Evolutionary conservation across 495 filamentous ascomycete genomes (phyloP), one percentile per base, ranked within the genome.

Genomic region (Stereocaulon alpinum): DNA sequence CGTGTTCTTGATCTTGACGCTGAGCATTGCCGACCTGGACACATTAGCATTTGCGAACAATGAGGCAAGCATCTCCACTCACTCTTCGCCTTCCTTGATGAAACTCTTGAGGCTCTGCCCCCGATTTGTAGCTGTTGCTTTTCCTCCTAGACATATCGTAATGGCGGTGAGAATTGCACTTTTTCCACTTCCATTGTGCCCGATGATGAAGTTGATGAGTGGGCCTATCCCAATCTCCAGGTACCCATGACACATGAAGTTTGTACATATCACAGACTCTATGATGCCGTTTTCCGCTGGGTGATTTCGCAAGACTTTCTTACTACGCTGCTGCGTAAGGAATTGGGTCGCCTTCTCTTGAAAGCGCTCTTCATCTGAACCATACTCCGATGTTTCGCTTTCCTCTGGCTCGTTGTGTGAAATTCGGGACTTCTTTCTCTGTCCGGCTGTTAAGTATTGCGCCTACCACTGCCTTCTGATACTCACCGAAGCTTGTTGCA

Each of bases 181-280:
- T 74, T 99, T 99, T n/a, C 93, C 93, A 66, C 93, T 97, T 43
- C 93, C 93, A 70, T 99, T 99, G 67, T 95, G 89, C 3, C 93
- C 93, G 56, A 95, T 89, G 53, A 99, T 90, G 71, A 97, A 99
- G 70, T 97, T 99, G 64, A 97, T 93, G 6, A 96, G 77, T 0
- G 93, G 92, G 0, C 93, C 92, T 18, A 99, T 76, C 42, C 86
- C 80, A 50, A 95, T 85, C 55, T 84, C 78, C 17, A 97, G 82
- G 59, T 83, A 83, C 18, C 78, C 73, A 67, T 99, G 93, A 66
- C 92, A 96, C 93, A 97, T 95, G 69, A 95, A 95, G 67, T 95
- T 96, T 60, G 84, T 82, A 70, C 88, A 94, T 52, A 81, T 86
- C 40, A 96, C 85, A 55, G 82, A 81, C 71, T 93, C 83, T 37